Evolutionary conservation across 2,329 filamentous ascomycete species (phyloP).

Genomic region (Epichloe coenophiala): DNA sequence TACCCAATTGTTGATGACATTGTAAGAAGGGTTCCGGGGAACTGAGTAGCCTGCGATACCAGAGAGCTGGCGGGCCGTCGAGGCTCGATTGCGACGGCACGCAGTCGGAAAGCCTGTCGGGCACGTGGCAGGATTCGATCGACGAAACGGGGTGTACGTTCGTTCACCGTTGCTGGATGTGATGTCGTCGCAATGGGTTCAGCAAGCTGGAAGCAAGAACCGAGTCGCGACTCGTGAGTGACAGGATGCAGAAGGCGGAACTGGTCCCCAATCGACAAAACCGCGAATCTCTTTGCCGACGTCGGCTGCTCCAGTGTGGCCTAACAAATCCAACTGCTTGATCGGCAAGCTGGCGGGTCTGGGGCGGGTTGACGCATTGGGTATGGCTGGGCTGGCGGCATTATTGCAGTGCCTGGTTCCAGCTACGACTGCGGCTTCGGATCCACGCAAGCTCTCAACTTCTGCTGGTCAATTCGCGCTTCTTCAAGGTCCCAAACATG

Average conservation of each 20-base stretch:
- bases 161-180: neutral
- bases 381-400: too few relatives aligned
- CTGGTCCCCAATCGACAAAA: neutral
- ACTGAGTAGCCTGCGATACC: neutral
- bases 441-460: neutral
- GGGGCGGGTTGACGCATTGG: too few relatives aligned
- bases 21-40: neutral
- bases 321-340: too few relatives aligned
- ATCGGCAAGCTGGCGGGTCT: too few relatives aligned
- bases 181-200: neutral
- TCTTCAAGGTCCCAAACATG: too few relatives aligned
- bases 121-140: neutral
- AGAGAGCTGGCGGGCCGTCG: neutral
- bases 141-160: neutral
- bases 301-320: conserved; percentile 2
- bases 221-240: neutral
- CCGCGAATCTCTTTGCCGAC: conserved; percentile 3
- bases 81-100: conserved; percentile 1
- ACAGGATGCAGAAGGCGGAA: neutral
- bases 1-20: conserved; percentile 28
- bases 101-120: neutral
- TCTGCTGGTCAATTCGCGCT: too few relatives aligned
- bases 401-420: neutral
- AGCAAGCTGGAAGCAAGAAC: neutral
- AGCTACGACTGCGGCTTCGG: neutral